A percentile compares a stretch with the other conserved stretches of the same genome.
These are phyloP conservation scores for Fusarium sp. DNA, from an alignment of 2,329 filamentous ascomycete species.

Conservation along the genomic window DNA sequence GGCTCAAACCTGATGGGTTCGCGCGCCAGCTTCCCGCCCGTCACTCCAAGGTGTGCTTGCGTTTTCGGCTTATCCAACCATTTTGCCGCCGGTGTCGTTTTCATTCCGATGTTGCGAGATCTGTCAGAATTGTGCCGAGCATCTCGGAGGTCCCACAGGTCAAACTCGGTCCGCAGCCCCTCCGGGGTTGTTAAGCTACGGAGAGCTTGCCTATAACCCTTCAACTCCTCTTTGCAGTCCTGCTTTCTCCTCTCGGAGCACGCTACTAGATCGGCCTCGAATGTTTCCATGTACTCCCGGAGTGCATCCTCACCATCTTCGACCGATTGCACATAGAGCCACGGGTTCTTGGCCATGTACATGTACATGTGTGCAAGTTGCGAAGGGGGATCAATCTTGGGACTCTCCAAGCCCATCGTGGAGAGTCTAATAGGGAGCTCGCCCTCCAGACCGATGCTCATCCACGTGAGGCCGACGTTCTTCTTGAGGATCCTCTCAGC, in stretches of 20 bases:
- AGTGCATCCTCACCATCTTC: neutral
- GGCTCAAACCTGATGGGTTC: neutral
- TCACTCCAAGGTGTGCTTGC: neutral
- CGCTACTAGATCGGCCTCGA: neutral
- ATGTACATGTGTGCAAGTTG: conserved; percentile 11
- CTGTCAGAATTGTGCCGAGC: neutral
- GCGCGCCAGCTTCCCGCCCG: neutral
- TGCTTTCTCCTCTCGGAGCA: neutral
- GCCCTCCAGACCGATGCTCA: too few species aligned
- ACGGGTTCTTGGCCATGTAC: conserved; percentile 1
- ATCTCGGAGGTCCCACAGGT: conserved; percentile 2
- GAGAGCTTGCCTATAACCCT: neutral
- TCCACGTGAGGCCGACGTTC: neutral
- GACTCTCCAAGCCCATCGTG: conserved; percentile 18
- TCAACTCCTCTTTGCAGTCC: neutral
- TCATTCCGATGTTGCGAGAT: neutral
- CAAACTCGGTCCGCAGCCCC: neutral
- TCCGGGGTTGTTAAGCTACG: neutral
- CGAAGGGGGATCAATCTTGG: conserved; percentile 4
- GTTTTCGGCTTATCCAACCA: neutral
- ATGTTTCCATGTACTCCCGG: neutral
- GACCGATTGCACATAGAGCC: neutral
- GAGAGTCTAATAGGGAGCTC: neutral
- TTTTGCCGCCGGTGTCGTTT: neutral
- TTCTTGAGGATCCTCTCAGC: neutral